These are phyloP conservation scores for Russula ochroleuca DNA, from an alignment of 768 basidiomycete species.

Conservation along the genomic window DNA sequence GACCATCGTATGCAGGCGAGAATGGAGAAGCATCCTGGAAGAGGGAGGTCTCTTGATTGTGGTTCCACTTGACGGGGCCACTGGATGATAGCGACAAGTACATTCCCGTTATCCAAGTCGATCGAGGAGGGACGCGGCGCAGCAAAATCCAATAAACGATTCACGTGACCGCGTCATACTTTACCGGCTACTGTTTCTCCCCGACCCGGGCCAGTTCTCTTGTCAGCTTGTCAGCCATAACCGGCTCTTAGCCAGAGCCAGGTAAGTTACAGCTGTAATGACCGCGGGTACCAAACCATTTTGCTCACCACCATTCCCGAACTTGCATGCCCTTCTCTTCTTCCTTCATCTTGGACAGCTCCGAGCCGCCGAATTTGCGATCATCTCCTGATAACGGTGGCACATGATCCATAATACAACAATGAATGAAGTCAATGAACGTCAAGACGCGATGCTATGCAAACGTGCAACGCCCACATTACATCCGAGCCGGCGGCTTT, in stretches of 20 bases:
- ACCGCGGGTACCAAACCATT: not conserved
- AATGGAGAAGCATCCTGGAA: conserved; percentile 20
- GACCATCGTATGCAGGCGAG: conserved; percentile 22
- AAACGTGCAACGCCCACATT: not conserved
- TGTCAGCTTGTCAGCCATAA: too few relatives aligned
- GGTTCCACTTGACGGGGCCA: conserved; percentile 26
- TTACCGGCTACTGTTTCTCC: not conserved
- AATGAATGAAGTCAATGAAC: not conserved
- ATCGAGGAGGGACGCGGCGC: too few relatives aligned
- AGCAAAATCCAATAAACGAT: not conserved
- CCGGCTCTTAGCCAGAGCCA: too few relatives aligned
- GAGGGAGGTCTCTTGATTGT: conserved; percentile 23
- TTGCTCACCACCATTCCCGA: not conserved
- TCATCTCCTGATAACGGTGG: not conserved
- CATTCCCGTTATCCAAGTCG: conserved; percentile 4
- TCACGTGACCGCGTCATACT: conserved; percentile 2
- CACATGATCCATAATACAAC: not conserved
- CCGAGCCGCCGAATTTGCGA: conserved; percentile 1
- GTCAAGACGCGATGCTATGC: not conserved
- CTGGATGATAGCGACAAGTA: conserved; percentile 14
- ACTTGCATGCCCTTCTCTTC: not conserved
- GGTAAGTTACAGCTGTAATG: not conserved
- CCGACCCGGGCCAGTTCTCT: too few relatives aligned
- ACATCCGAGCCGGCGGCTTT: not conserved
- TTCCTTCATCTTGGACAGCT: not conserved